Conservation (phyloP, 148 eudicot species). For the Vaccinium myrtillus region DNA sequence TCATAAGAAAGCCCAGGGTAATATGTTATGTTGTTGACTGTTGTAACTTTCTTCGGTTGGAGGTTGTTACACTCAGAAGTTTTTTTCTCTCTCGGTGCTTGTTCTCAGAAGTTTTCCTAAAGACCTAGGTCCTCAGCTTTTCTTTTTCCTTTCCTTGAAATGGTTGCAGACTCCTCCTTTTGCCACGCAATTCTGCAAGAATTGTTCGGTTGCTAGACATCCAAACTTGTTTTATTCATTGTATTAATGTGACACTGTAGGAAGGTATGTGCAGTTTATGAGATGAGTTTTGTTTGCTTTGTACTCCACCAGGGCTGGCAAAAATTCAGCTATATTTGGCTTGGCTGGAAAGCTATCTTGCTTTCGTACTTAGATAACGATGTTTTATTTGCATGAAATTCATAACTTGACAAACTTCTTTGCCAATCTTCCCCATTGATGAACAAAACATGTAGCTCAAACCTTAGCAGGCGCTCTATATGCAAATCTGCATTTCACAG, state of each 20-base stretch:
- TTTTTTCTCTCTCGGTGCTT: neutral
- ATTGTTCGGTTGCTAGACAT: neutral
- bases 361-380: neutral
- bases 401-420: neutral
- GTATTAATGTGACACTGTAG: neutral
- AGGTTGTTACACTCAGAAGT: neutral
- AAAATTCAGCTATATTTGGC: neutral
- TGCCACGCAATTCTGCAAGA: neutral
- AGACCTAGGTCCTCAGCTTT: neutral
- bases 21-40: no score
- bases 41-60: neutral
- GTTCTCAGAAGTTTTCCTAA: neutral
- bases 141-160: neutral
- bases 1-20: neutral
- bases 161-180: neutral
- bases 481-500: neutral
- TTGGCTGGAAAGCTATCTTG: slow-evolving; percentile 4
- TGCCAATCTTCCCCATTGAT: neutral
- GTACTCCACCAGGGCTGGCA: neutral
- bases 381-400: neutral
- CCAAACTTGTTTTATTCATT: neutral
- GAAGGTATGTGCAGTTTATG: neutral
- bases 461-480: neutral
- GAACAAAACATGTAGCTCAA: neutral
- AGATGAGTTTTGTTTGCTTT: neutral